Conservation (phyloP, 164 flowering plant species). For the Magnolia officinalis region DNA sequence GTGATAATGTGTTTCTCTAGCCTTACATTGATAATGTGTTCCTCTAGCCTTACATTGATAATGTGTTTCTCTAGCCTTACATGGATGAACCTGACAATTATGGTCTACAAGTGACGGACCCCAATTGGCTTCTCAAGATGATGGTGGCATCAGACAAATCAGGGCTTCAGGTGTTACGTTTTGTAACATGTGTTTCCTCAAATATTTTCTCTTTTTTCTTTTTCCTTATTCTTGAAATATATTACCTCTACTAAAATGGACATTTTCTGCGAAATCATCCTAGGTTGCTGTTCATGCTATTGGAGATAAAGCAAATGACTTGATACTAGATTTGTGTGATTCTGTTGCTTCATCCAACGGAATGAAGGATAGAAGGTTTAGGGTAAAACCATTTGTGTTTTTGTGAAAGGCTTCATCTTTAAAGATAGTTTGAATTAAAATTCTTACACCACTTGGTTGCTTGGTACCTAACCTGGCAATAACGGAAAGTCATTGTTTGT, state of each 20-base stretch:
- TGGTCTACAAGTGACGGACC: slow-evolving; percentile 70
- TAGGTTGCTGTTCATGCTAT: slow-evolving; percentile 97
- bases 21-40: no score
- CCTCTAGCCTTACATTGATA: slow-evolving; percentile 54
- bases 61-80: slow-evolving; percentile 53
- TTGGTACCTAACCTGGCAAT: slow-evolving; percentile 4
- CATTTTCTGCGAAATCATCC: slow-evolving; percentile 5
- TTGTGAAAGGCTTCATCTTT: not conserved
- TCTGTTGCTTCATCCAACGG: slow-evolving; percentile 57
- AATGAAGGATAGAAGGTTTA: slow-evolving; percentile 67
- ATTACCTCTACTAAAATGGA: not conserved
- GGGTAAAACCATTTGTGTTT: slow-evolving; percentile 46
- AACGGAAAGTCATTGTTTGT: slow-evolving; percentile 5
- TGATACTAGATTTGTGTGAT: slow-evolving; percentile 65
- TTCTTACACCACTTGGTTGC: not conserved
- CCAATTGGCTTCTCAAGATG: slow-evolving; percentile 60
- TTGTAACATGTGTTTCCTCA: not conserved
- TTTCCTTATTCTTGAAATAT: not conserved
- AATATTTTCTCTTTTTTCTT: not conserved
- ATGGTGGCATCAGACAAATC: slow-evolving; percentile 57
- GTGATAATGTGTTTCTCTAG: slow-evolving; percentile 30
- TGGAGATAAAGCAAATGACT: slow-evolving; percentile 90
- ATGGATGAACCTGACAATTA: slow-evolving; percentile 64
- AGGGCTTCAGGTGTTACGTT: slow-evolving; percentile 70
- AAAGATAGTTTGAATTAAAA: not conserved